These are phyloP conservation scores for Goffeauzyma gilvescens DNA, from an alignment of 768 basidiomycete genomes.

Conservation along the genomic window DNA sequence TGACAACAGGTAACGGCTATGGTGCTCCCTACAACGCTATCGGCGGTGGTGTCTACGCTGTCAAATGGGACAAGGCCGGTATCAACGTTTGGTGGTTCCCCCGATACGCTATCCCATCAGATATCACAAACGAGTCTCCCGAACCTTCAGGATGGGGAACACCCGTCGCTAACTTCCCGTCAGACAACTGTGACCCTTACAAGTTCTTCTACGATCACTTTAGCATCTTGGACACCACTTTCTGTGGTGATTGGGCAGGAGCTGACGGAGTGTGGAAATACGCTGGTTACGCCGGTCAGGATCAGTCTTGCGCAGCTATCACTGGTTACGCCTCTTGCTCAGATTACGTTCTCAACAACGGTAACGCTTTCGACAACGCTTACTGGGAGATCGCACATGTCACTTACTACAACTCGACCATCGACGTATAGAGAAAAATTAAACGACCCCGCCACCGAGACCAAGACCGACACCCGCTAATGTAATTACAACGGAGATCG, in stretches of 20 bases:
- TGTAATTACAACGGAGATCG: too few species aligned
- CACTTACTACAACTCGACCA: slow-evolving; percentile 32
- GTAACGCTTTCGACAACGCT: slow-evolving; percentile 32
- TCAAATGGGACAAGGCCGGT: slow-evolving; percentile 59
- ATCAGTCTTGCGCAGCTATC: slow-evolving; percentile 59
- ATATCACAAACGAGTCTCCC: slow-evolving; percentile 56
- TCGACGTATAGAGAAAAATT: slow-evolving; percentile 23
- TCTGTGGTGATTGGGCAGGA: slow-evolving; percentile 79
- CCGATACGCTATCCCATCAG: slow-evolving; percentile 48
- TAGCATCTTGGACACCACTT: slow-evolving; percentile 57
- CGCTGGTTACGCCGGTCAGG: slow-evolving; percentile 60
- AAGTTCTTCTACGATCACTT: slow-evolving; percentile 58
- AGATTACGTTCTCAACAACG: slow-evolving; percentile 54
- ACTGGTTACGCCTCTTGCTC: slow-evolving; percentile 69
- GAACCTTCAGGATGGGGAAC: slow-evolving; percentile 56
- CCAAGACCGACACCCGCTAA: too few species aligned
- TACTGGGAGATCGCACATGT: slow-evolving; percentile 31
- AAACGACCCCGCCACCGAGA: too few species aligned
- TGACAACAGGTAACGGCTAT: slow-evolving; percentile 43
- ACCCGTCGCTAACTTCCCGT: slow-evolving; percentile 63
- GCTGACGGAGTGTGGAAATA: slow-evolving; percentile 47
- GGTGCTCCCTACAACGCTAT: slow-evolving; percentile 72
- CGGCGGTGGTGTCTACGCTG: slow-evolving; percentile 74
- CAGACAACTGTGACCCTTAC: slow-evolving; percentile 53
- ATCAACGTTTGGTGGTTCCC: slow-evolving; percentile 69